A percentile compares a stretch with the other conserved stretches of the same genome.
Evolutionary conservation across 2,329 filamentous ascomycete species (phyloP).

Genomic region (Zymoseptoria passerinii): DNA sequence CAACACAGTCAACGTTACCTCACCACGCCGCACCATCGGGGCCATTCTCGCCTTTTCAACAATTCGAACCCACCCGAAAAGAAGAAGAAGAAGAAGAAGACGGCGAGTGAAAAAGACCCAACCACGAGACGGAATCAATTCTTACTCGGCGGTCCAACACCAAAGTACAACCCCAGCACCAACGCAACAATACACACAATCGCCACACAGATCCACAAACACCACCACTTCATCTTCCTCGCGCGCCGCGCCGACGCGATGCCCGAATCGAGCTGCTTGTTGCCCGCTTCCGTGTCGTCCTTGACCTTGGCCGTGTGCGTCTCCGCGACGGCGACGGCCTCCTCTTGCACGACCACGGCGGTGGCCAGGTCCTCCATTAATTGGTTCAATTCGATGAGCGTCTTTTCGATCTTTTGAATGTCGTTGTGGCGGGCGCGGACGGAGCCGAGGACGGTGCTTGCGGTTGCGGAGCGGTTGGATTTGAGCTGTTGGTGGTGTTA

Average conservation of each 20-base stretch:
- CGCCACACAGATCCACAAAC: conserved; percentile 49
- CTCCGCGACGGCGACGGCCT: conserved; percentile 54
- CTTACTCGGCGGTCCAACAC: conserved; percentile 11
- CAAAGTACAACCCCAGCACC: conserved; percentile 43
- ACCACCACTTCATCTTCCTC: conserved; percentile 77
- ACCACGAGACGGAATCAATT: not conserved
- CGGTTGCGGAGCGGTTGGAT: conserved; percentile 65
- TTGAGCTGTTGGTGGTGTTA: conserved; percentile 49
- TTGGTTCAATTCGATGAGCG: conserved; percentile 58
- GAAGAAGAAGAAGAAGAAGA: not conserved
- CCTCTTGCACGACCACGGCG: conserved; percentile 64
- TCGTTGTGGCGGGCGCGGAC: conserved; percentile 78
- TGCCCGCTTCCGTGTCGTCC: conserved; percentile 60
- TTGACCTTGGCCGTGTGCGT: conserved; percentile 57
- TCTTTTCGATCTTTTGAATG: conserved; percentile 70
- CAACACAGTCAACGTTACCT: not conserved
- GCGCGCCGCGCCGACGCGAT: conserved; percentile 58
- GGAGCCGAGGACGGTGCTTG: conserved; percentile 63
- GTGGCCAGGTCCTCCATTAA: conserved; percentile 70
- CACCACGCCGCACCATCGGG: not conserved
- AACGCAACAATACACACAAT: conserved; percentile 45
- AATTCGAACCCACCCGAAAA: not conserved
- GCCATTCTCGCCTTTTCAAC: not conserved
- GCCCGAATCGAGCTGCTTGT: conserved; percentile 59
- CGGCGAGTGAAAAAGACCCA: not conserved